Conservation (phyloP, 257 asterid species). For the Capsicum baccatum region DNA sequence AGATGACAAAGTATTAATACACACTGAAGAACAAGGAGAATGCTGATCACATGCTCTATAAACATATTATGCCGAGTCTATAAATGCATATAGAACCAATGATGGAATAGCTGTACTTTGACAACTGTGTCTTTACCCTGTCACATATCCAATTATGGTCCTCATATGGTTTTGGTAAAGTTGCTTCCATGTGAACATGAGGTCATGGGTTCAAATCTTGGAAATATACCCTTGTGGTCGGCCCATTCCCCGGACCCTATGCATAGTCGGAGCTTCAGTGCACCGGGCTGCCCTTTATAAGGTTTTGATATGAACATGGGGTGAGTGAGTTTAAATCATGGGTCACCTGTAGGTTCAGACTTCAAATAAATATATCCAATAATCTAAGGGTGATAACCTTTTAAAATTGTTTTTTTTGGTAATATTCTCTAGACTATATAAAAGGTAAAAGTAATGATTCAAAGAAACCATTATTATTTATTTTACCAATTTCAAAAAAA, state of each 20-base stretch:
- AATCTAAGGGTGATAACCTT: neutral
- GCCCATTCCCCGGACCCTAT: no score
- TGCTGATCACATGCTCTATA: neutral
- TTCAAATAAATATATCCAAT: neutral
- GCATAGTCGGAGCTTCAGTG: no score
- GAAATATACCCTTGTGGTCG: no score
- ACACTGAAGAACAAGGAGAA: neutral
- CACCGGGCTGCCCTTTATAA: no score
- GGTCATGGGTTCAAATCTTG: no score
- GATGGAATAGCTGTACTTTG: neutral
- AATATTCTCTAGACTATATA: neutral
- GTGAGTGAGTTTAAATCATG: neutral
- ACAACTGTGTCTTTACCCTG: neutral
- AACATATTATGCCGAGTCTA: neutral
- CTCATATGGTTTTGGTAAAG: neutral
- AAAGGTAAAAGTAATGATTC: neutral
- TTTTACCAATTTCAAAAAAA: neutral
- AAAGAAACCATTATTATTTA: neutral
- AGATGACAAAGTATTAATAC: neutral
- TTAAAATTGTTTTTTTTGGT: neutral
- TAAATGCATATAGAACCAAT: neutral
- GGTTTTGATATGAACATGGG: neutral
- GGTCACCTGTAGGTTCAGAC: neutral
- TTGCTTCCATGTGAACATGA: no score
- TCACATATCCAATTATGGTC: constrained; percentile 1